Conservation (phyloP, 129 eudicot genomes). For the Gnaphalium uliginosum region DNA sequence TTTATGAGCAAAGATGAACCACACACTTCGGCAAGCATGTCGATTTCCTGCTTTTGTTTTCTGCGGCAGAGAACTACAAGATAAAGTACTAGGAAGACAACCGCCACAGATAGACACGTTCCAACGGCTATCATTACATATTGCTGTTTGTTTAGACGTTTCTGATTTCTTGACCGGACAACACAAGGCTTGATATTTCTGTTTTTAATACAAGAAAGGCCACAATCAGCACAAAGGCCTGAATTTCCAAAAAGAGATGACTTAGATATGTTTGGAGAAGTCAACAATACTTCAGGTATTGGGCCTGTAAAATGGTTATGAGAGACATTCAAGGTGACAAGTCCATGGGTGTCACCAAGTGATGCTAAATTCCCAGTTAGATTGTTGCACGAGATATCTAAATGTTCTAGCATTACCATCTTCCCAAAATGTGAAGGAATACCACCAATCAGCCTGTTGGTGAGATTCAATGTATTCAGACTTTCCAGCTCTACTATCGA, state of each 20-base stretch:
- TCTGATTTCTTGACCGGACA: slow-evolving; percentile 28
- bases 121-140: slow-evolving; percentile 52
- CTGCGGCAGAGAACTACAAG: slow-evolving; percentile 31
- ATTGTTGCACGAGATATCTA: slow-evolving; percentile 69
- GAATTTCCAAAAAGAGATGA: slow-evolving; percentile 62
- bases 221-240: slow-evolving; percentile 61
- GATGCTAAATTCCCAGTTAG: slow-evolving; percentile 65
- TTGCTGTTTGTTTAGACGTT: slow-evolving; percentile 35
- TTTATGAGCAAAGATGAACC: slow-evolving; percentile 53
- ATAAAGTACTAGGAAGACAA: slow-evolving; percentile 41
- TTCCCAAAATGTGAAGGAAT: slow-evolving; percentile 54
- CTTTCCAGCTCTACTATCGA: slow-evolving; percentile 42
- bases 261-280: slow-evolving; percentile 43
- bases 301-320: slow-evolving; percentile 64
- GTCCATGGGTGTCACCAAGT: slow-evolving; percentile 39
- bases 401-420: slow-evolving; percentile 46
- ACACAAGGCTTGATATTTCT: slow-evolving; percentile 47
- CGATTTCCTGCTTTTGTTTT: slow-evolving; percentile 32
- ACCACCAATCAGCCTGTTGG: slow-evolving; percentile 57
- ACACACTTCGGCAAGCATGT: slow-evolving; percentile 49
- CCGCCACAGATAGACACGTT: slow-evolving; percentile 30
- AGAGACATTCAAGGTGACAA: slow-evolving; percentile 59
- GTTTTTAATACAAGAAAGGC: slow-evolving; percentile 33
- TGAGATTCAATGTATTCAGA: slow-evolving; percentile 59
- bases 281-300: slow-evolving; percentile 51